Base-by-base conservation (phyloP, 805 yeast genomes). In the Saccharomycopsis babjevae region DNA sequence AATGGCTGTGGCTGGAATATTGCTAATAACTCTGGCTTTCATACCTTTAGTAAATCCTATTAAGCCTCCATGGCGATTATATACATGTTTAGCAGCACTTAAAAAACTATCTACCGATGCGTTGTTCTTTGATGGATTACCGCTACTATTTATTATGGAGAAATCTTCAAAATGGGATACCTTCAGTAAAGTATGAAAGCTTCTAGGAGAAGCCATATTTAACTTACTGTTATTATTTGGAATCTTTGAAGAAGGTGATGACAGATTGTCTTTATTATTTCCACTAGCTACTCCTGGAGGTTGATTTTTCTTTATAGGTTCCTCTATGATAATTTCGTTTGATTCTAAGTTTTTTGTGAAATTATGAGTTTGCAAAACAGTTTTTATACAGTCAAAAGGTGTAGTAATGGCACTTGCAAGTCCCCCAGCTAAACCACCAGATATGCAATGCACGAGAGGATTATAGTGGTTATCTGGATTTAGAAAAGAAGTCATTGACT, bases 391-490 rank as follows among this genome's bases (percentile, higher is more conserved):
- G 72, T 93, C 99, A 65, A 93, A 77, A 2, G 99, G 99, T 13
- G 94, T 93, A 1, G 99, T 93, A 20, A 88, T 72, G 0, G 97
- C 98, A 5, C 97, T 97, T 39, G 97, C 96, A 15, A 88, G 78
- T 0, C 96, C 98, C 61, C 99, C 99, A 36, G 97, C 92, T 22
- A 92, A 75, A 60, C 94, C 96, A 66, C 99, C 99, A 65, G 94
- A 82, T 8, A 93, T 79, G 74, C 97, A 92, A 74, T 93, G 99
- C 58, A 86, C 79, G 67, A 91, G 80, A 54, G 99, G 98, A 71
- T 93, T 93, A 75, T 93, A 91, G 38, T 72, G 71, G 66, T 85
- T 83, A 40, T 79, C 72, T 1, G 98, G 97, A 71, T 94, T 94
- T 62, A 93, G 77, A 18, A 86, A 63, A 64, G 85, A 83, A n/a